These are phyloP conservation scores for Xerocomus potaroensis DNA, from an alignment of 768 basidiomycete genomes.

Conservation along the genomic window DNA sequence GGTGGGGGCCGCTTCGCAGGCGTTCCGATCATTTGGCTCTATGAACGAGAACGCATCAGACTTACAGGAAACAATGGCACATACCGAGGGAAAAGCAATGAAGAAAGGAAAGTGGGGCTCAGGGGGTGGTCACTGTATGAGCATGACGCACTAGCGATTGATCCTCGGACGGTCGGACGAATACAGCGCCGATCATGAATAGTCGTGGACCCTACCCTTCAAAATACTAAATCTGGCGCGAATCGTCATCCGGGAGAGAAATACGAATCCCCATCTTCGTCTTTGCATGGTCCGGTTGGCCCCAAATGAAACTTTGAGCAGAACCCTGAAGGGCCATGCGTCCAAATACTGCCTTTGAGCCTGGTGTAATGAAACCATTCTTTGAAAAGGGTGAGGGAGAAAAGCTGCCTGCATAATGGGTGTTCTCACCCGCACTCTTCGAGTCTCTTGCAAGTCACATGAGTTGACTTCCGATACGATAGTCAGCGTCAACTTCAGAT, in stretches of 20 bases:
- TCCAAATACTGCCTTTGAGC: not conserved
- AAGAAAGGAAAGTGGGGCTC: not conserved
- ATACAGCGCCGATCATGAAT: not conserved
- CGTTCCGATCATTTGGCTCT: not conserved
- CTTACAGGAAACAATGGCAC: not conserved
- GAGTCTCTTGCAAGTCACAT: slow-evolving; percentile 12
- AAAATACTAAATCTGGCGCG: not conserved
- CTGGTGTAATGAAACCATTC: not conserved
- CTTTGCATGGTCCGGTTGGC: not conserved
- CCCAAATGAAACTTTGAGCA: not conserved
- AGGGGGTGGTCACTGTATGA: not conserved
- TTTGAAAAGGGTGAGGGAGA: slow-evolving; percentile 1
- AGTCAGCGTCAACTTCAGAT: too few relatives aligned
- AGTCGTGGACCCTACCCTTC: not conserved
- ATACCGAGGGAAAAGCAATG: not conserved
- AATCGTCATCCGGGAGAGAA: slow-evolving; percentile 6
- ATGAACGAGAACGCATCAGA: not conserved
- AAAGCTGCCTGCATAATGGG: too few relatives aligned
- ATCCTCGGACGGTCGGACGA: slow-evolving; percentile 14
- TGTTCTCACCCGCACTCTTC: too few relatives aligned
- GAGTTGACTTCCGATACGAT: slow-evolving; percentile 11
- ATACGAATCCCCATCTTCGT: not conserved
- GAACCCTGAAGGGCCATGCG: not conserved
- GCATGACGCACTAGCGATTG: slow-evolving; percentile 1
- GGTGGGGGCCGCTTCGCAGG: not conserved